Evolutionary conservation across 1,139 yeast genomes (phyloP).

Genomic region (Magnusiomyces tetraspermus): DNA sequence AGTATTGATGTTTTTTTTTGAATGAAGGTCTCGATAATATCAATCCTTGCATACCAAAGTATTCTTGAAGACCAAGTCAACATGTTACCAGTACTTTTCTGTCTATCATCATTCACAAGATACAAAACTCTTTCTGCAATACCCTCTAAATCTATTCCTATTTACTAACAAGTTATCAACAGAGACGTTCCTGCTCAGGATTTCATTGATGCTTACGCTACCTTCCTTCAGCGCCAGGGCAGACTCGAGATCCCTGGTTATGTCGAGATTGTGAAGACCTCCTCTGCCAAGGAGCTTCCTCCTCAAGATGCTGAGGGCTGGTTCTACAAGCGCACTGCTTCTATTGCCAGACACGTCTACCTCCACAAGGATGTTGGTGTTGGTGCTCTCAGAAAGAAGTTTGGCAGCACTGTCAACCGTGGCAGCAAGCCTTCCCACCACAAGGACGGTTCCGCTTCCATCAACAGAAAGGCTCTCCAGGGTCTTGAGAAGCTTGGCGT

Average conservation of each 20-base stretch:
- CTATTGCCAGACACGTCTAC: slow-evolving; percentile 99
- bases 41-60: no score
- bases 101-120: no score
- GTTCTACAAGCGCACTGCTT: slow-evolving; percentile 99
- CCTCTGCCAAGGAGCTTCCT: slow-evolving; percentile 98
- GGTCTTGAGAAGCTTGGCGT: slow-evolving; percentile 98
- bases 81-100: no score
- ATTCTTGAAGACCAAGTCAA: no score
- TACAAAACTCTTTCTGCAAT: no score
- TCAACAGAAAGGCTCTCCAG: slow-evolving; percentile 98
- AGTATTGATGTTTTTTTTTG: no score
- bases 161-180: no score
- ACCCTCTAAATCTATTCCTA: no score
- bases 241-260: slow-evolving; percentile 99
- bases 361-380: slow-evolving; percentile 99
- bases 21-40: no score
- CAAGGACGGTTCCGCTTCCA: slow-evolving; percentile 97
- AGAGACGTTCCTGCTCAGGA: slow-evolving; percentile 99
- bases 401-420: slow-evolving; percentile 99
- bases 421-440: slow-evolving; percentile 99
- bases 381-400: slow-evolving; percentile 96
- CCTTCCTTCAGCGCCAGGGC: slow-evolving; percentile 99
- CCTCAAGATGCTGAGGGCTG: slow-evolving; percentile 99
- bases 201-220: slow-evolving; percentile 98
- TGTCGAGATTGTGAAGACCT: slow-evolving; percentile 99